Evolutionary conservation across 108 stramenopile species (phyloP), one percentile per base, ranked within the genome.

Genomic region (Skeletonema grethae): DNA sequence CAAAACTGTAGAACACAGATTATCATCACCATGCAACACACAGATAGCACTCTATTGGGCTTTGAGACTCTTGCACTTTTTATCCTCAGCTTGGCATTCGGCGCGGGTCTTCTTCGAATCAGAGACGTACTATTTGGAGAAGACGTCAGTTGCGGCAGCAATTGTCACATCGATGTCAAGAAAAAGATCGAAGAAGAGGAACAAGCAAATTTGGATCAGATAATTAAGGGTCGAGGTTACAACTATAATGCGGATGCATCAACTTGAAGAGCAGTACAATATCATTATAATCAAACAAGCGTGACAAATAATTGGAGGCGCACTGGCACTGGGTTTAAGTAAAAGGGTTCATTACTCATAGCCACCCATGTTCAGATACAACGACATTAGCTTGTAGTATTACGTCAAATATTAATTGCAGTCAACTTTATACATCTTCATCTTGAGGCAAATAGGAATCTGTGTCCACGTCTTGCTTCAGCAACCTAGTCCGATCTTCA

Each of bases 121-220:
- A 18, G 32, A 7, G 60, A 61, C 32, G 18, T 35, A 20, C 7
- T 61, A 2, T 61, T 61, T 34, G 60, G 60, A 20, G 34, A 61
- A 34, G 59, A 60, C 15, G 6, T 60, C 16, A 18, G 31, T 16
- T 15, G n/a, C 60, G 34, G 35, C 13, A 8, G 18, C 13, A 10
- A 20, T 20, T 10, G 16, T 16, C 31, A 61, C 16, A 61, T 61
- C 13, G 34, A 61, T 20, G 34, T 61, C 22, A 25, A 36, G 60
- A 61, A 61, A 29, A 61, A 61, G 60, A 61, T 10, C 18, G 60
- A 32, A 13, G 60, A 61, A 10, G 60, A 61, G 35, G 60, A 61
- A 36, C 34, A 61, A 36, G 34, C 16, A 18, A 61, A 61, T 24
- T 36, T 61, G 32, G 60, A 61, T 2, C 7, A 61, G 60, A 35